Percentiles rank a stretch among this genome's conserved stretches.
Conservation (phyloP, 1,284 basidiomycete genomes). For the Wallemia ichthyophaga region DNA sequence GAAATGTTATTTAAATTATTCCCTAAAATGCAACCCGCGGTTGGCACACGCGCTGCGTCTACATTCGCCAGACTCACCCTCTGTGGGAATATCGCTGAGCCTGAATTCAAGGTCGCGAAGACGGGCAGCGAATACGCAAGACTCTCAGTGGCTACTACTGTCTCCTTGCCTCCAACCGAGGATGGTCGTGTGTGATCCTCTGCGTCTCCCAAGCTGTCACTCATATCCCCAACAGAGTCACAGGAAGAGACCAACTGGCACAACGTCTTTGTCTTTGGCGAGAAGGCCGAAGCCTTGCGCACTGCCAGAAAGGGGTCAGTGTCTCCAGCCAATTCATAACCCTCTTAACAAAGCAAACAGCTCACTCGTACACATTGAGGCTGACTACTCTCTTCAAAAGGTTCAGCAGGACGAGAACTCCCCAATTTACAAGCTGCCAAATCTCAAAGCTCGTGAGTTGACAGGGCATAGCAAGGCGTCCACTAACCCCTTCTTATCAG, state of each 20-base stretch:
- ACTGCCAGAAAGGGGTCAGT: neutral
- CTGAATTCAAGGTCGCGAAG: neutral
- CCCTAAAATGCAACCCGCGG: neutral
- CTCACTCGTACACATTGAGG: neutral
- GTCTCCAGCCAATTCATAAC: neutral
- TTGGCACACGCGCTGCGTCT: neutral
- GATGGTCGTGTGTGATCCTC: neutral
- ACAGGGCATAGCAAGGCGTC: neutral
- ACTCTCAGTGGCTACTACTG: neutral
- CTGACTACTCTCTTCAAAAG: neutral
- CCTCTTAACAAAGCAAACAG: neutral
- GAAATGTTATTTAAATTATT: neutral
- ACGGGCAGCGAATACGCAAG: neutral
- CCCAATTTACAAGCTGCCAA: neutral
- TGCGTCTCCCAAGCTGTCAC: neutral
- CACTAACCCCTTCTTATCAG: neutral
- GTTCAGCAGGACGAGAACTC: neutral
- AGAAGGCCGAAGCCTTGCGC: neutral
- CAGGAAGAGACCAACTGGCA: neutral
- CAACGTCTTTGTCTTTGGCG: neutral
- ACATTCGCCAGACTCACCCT: neutral
- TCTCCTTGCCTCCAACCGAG: neutral
- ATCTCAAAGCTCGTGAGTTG: neutral
- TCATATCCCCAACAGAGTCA: neutral
- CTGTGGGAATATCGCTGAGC: neutral